phyloP scores from a whole-genome alignment of 1,284 basidiomycete species.

The Sporisorium iseilematis-ciliati region DNA sequence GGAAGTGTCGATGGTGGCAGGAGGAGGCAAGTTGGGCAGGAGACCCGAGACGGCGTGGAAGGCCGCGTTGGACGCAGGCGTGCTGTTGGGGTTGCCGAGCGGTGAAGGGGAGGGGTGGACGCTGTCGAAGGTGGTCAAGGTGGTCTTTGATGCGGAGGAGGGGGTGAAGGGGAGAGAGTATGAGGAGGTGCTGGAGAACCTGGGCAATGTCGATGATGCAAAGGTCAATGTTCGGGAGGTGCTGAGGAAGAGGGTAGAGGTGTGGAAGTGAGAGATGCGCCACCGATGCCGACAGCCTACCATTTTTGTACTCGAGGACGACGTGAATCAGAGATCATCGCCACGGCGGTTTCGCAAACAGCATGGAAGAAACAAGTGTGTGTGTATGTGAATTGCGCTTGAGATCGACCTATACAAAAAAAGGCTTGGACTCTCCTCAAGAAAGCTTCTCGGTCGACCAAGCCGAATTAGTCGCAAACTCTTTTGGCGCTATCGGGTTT shows the following conservation, averaged over 20 bases:
- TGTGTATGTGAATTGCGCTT: background rate
- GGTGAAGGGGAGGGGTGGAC: conserved; percentile 5
- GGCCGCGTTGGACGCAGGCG: conserved; percentile 20
- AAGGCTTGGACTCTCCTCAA: no score
- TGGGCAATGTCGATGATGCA: conserved; percentile 23
- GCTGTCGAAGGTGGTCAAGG: conserved; percentile 33
- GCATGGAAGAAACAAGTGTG: background rate
- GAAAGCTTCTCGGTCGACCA: conserved; percentile 64
- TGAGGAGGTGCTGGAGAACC: conserved; percentile 8
- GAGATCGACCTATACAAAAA: no score
- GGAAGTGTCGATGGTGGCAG: conserved; percentile 17
- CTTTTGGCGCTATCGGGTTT: conserved; percentile 61
- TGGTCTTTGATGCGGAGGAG: conserved; percentile 28
- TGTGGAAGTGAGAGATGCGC: conserved; percentile 28
- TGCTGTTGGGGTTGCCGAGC: conserved; percentile 22
- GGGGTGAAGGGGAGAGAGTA: conserved; percentile 17
- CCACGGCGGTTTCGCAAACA: background rate
- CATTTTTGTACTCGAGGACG: no score
- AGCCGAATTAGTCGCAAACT: conserved; percentile 66
- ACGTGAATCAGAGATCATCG: no score
- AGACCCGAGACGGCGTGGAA: conserved; percentile 55
- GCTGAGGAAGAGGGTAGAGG: conserved; percentile 35
- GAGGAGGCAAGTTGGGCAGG: conserved; percentile 34
- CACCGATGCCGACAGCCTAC: no score
- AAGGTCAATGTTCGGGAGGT: conserved; percentile 37